Base-by-base conservation (phyloP, 768 basidiomycete genomes). In the Tylopilus subfusipes region DNA sequence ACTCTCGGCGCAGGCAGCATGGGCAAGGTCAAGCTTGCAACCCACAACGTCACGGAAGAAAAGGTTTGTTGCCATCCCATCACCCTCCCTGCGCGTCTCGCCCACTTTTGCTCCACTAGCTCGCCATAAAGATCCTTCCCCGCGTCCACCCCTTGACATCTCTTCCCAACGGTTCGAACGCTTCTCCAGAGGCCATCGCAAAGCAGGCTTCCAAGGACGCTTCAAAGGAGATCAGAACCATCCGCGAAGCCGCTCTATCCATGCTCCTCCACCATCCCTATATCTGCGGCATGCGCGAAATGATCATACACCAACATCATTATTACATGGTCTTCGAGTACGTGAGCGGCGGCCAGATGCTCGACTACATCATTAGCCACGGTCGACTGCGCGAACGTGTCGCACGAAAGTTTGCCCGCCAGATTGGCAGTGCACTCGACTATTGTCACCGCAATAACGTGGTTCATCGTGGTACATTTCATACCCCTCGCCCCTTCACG, bases 251-350 rank as follows among this genome's bases (percentile, higher is more conserved):
- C 0, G 92, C 91, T 2, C 79, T 99, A 29, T 94, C 91, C 36
- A 86, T 98, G 79, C 83, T 99, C 43, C 84, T 99, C 29, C 93
- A 98, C 67, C 97, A 99, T 68, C 97, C 97, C 2, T 98, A 98
- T 72, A 92, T 99, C 68, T 98, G 96, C 69, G 97, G 97, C 53
- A 99, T 98, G 96, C 88, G 93, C 62, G 93, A 96, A 76, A 94
- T 99, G 89, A 93, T 98, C 68, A 78, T 94, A 24, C 96, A 98
- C 74, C 90, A 92, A 56, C 88, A 99, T 65, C 95, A 99, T 73
- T 98, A 98, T 75, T 99, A 98, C 78, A 98, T 99, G 93, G 92
- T 98, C 11, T 93, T 90, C 70, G 97, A 99, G 72, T 98, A 97
- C 71, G 92, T 98, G 73, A 96, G 94, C 63, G 97, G 97, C 30